Conservation (phyloP, 192 early-diverging fungal genomes). For the Dimargaris xerosporica region DNA sequence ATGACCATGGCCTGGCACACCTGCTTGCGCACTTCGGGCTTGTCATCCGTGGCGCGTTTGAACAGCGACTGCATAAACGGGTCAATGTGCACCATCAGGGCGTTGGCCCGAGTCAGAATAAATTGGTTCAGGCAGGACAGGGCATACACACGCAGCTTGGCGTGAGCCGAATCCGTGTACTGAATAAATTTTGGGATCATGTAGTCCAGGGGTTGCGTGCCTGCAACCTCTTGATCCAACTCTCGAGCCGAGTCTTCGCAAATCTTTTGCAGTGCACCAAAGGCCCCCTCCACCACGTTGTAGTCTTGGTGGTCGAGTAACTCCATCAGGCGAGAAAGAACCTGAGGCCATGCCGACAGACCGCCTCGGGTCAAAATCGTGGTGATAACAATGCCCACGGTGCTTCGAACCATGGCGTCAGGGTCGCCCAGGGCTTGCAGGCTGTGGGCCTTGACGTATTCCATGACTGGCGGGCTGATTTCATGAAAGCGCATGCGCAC, state of each 20-base stretch:
- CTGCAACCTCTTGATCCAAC: slow-evolving; percentile 57
- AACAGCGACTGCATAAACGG: slow-evolving; percentile 67
- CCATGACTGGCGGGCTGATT: slow-evolving; percentile 41
- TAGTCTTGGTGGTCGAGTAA: slow-evolving; percentile 55
- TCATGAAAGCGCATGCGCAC: slow-evolving; percentile 36
- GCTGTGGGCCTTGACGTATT: slow-evolving; percentile 45
- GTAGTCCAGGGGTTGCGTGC: slow-evolving; percentile 58
- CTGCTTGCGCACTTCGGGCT: slow-evolving; percentile 68
- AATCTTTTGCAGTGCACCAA: slow-evolving; percentile 80
- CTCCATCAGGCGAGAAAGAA: slow-evolving; percentile 60
- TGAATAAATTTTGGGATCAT: slow-evolving; percentile 84
- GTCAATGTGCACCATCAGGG: slow-evolving; percentile 49
- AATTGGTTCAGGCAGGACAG: slow-evolving; percentile 80
- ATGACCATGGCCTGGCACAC: slow-evolving; percentile 92
- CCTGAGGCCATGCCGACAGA: slow-evolving; percentile 67
- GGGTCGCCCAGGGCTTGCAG: slow-evolving; percentile 53
- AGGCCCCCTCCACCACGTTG: slow-evolving; percentile 67
- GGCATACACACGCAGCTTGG: slow-evolving; percentile 62
- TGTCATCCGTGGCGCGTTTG: slow-evolving; percentile 66
- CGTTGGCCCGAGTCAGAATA: slow-evolving; percentile 57
- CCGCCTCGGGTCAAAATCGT: slow-evolving; percentile 59
- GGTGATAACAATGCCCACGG: slow-evolving; percentile 79
- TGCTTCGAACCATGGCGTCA: slow-evolving; percentile 53
- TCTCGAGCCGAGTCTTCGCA: slow-evolving; percentile 85
- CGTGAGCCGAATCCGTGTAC: slow-evolving; percentile 62